phyloP scores from a whole-genome alignment of 345 rosid species.

The Microthlaspi erraticum region DNA sequence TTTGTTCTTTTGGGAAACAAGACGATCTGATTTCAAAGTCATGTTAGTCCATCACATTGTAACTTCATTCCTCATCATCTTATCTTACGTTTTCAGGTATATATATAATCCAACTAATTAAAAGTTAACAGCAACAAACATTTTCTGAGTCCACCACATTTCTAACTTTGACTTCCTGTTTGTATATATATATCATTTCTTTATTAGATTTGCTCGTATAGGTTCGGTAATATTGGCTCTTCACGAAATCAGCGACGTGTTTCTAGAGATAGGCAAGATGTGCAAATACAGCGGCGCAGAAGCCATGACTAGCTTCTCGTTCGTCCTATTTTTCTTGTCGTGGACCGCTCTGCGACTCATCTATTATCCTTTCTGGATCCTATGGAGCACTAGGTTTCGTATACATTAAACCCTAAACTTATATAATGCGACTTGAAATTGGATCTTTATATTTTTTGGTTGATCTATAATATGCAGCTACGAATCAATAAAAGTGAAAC shows the following conservation, averaged over 20 bases:
- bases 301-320: slow-evolving; percentile 52
- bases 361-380: slow-evolving; percentile 67
- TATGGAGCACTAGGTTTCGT: slow-evolving; percentile 79
- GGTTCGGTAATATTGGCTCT: slow-evolving; percentile 68
- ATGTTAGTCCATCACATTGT: slow-evolving; percentile 77
- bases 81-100: slow-evolving; percentile 71
- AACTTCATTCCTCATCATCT: slow-evolving; percentile 52
- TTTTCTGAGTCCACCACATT: background rate
- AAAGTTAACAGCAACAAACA: background rate
- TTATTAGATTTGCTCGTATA: slow-evolving; percentile 67
- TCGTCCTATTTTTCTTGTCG: slow-evolving; percentile 53
- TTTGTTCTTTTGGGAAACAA: slow-evolving; percentile 83
- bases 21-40: slow-evolving; percentile 66
- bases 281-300: slow-evolving; percentile 72
- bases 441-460: background rate
- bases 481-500: slow-evolving; percentile 57
- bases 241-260: slow-evolving; percentile 73
- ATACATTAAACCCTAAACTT: background rate
- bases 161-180: background rate
- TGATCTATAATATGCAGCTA: slow-evolving; percentile 60
- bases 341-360: slow-evolving; percentile 62
- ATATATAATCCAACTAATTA: slow-evolving; percentile 30
- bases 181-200: slow-evolving; percentile 5
- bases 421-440: background rate
- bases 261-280: slow-evolving; percentile 80